Conservation (phyloP, 2,329 filamentous ascomycete species). For the Sordariomycetes sp. region DNA sequence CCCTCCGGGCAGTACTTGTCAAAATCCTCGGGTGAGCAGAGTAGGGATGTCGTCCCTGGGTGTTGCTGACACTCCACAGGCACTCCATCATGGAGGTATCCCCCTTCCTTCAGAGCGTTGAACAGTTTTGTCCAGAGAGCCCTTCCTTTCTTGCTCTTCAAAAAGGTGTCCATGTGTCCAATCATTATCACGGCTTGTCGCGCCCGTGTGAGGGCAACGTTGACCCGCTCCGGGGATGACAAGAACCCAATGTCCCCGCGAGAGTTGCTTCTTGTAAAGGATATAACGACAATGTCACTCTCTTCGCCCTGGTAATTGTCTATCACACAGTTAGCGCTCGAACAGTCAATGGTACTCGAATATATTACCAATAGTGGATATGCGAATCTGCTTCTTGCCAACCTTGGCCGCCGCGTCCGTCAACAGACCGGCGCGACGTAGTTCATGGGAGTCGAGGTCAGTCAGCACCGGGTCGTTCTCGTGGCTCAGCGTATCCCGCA, state of each 20-base stretch:
- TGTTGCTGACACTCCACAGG: conserved; percentile 49
- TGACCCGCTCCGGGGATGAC: conserved; percentile 48
- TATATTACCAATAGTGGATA: conserved; percentile 56
- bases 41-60: conserved; percentile 27
- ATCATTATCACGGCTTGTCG: conserved; percentile 54
- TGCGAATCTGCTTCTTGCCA: conserved; percentile 35
- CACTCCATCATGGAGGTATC: conserved; percentile 44
- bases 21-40: conserved; percentile 42
- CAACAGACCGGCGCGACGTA: conserved; percentile 50
- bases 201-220: conserved; percentile 57
- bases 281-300: conserved; percentile 56
- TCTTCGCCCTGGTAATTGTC: conserved; percentile 76
- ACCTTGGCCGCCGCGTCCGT: conserved; percentile 34
- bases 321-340: conserved; percentile 13
- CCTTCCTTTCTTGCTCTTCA: conserved; percentile 32
- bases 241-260: conserved; percentile 59
- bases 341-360: neutral
- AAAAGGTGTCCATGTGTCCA: conserved; percentile 54
- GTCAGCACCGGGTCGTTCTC: conserved; percentile 54
- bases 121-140: conserved; percentile 46
- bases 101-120: conserved; percentile 32
- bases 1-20: conserved; percentile 51
- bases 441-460: conserved; percentile 52
- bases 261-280: conserved; percentile 53
- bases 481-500: conserved; percentile 36